Evolutionary conservation across 2,329 filamentous ascomycete genomes (phyloP).

Genomic region (Diaporthe amygdali): DNA sequence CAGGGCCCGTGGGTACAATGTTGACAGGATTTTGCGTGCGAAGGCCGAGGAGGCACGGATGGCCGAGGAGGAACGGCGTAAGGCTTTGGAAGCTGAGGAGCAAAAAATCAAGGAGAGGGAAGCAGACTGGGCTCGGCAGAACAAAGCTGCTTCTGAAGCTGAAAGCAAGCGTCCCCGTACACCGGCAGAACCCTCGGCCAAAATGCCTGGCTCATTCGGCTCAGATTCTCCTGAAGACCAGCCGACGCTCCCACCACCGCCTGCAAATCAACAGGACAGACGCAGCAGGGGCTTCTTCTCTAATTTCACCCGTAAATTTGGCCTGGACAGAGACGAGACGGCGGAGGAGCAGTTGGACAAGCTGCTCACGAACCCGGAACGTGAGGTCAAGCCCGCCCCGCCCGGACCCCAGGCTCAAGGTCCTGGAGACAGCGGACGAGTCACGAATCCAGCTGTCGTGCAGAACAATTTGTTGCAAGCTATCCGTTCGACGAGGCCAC

Average conservation of each 20-base stretch:
- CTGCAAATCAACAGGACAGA: slow-evolving; percentile 38
- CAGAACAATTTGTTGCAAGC: slow-evolving; percentile 78
- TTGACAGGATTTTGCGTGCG: slow-evolving; percentile 87
- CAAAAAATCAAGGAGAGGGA: slow-evolving; percentile 65
- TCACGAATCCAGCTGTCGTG: slow-evolving; percentile 65
- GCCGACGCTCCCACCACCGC: slow-evolving; percentile 32
- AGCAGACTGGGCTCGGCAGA: slow-evolving; percentile 52
- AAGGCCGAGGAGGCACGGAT: slow-evolving; percentile 88
- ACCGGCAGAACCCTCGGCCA: slow-evolving; percentile 72
- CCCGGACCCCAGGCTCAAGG: slow-evolving; percentile 17
- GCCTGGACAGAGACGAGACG: slow-evolving; percentile 61
- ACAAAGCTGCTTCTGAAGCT: slow-evolving; percentile 45
- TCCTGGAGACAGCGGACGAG: slow-evolving; percentile 52
- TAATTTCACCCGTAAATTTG: slow-evolving; percentile 69
- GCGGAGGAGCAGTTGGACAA: slow-evolving; percentile 49
- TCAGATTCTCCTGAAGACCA: slow-evolving; percentile 65
- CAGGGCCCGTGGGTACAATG: slow-evolving; percentile 90
- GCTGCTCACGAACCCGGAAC: slow-evolving; percentile 37
- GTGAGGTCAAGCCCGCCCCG: slow-evolving; percentile 25
- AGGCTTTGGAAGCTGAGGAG: slow-evolving; percentile 75
- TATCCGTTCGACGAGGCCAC: slow-evolving; percentile 77
- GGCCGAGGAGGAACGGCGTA: slow-evolving; percentile 80
- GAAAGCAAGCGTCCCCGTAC: slow-evolving; percentile 56
- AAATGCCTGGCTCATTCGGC: slow-evolving; percentile 80
- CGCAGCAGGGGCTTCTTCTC: slow-evolving; percentile 68